phyloP scores from a whole-genome alignment of 768 basidiomycete genomes.

The Rhodocollybia butyracea region DNA sequence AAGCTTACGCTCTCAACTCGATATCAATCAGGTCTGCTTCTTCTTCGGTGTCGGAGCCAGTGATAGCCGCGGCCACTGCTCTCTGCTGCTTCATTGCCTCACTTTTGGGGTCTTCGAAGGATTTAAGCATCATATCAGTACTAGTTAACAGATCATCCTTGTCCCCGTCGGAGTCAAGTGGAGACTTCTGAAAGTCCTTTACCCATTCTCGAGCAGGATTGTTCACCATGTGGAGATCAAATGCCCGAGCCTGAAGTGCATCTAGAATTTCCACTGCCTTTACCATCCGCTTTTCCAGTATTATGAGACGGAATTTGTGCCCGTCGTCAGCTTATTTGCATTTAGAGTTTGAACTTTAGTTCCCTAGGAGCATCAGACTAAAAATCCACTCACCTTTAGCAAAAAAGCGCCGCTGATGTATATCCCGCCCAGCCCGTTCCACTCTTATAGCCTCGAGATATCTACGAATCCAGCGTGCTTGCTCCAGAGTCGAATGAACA shows the following conservation, averaged over 20 bases:
- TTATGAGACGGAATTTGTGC: slow-evolving; percentile 25
- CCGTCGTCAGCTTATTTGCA: slow-evolving; percentile 22
- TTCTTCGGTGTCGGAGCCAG: neutral
- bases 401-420: slow-evolving; percentile 30
- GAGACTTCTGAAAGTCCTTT: neutral
- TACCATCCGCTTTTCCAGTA: slow-evolving; percentile 26
- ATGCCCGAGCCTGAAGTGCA: slow-evolving; percentile 16
- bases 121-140: neutral
- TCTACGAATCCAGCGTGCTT: slow-evolving; percentile 18
- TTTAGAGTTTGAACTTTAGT: neutral
- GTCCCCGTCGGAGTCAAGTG: neutral
- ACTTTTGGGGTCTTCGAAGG: neutral
- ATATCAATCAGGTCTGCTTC: neutral
- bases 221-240: slow-evolving; percentile 13
- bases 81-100: neutral
- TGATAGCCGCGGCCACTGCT: neutral
- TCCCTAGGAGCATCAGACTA: neutral
- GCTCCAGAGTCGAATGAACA: slow-evolving; percentile 14
- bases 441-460: slow-evolving; percentile 30
- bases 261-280: slow-evolving; percentile 17
- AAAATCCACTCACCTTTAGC: slow-evolving; percentile 21
- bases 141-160: neutral
- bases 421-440: slow-evolving; percentile 25
- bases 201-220: slow-evolving; percentile 7
- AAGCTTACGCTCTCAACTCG: neutral